Evolutionary conservation across 768 basidiomycete species (phyloP), one percentile per base, ranked within the genome.

Genomic region (Trametes maxima): DNA sequence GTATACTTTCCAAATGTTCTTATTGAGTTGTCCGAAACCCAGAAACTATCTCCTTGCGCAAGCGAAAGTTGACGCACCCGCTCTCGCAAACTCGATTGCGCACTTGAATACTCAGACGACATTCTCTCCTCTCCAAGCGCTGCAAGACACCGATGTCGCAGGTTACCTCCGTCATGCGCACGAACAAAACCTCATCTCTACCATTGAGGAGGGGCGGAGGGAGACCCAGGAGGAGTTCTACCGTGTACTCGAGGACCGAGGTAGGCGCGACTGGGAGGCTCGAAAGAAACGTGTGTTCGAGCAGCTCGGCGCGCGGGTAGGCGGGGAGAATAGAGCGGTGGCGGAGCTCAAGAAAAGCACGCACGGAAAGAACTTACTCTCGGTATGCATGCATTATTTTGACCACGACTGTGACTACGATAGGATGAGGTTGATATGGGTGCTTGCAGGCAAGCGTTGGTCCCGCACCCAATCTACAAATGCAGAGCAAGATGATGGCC

Each of bases 81-180:
- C 91, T 1, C 80, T 98, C 14, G 86, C 87, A 10, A 85, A 80
- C 65, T 90, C 90, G 0, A 94, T 98, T 59, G 89, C 92, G 4
- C 85, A 90, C 64, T 76, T 95, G 63, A 91, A 94, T 69, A 85
- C 92, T 2, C 78, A 88, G 1, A 79, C 89, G 4, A 95, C 92
- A 0, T 96, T 95, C 72, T 85, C 90, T 22, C 92, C 94, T 0
- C 78, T 95, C n/a, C 92, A 94, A 69, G 90, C 93, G 5, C 81
- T 96, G n/a, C 89, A 91, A 69, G 95, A 97, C 77, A 95, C 91
- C 0, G 95, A 97, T 70, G 90, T 96, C 53, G 86, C 90, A 36
- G 93, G 93, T n/a, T 95, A 92, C 71, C 85, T 96, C 22, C 89
- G 92, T n/a, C 91, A 94, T 74, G 91, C 92, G 0, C 93, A 96